Evolutionary conservation across 2,329 filamentous ascomycete species (phyloP), one percentile per base, ranked within the genome.

Genomic region (Pyrenochaeta sp.): DNA sequence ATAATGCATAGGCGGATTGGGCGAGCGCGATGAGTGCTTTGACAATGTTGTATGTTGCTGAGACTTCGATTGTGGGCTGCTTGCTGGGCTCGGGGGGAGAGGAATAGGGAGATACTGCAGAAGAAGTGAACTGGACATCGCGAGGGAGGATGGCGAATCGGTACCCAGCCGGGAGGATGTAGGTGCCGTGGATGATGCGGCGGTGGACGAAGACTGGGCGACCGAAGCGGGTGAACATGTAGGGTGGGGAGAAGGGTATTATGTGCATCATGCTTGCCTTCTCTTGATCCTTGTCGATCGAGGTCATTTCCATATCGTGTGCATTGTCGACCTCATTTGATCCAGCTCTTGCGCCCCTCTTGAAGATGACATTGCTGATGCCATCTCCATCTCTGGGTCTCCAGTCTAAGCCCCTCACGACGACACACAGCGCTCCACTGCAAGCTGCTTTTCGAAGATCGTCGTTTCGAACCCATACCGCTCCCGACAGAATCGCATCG

Each of bases 391-490:
- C 47, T 1, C 32, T 20, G 12, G 68, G 66, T 17, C 52, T 54
- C 67, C 67, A 71, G 17, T 66, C 52, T 15, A 21, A 44, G n/a
- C 53, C 48, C 23, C 67, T 56, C 7, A 73, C 65, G 6, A 74
- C 62, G 60, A 69, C 61, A 45, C 68, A 73, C 15, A 74, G 46
- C 10, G 72, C 71, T 7, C 61, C 60, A 37, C 66, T 62, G 27
- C 53, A 61, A 11, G 61, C 61, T 2, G 72, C 72, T 37, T 66
- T 66, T 33, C 60, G 43, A 14, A 73, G 39, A 15, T 65, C 54
- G 32, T 60, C 52, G 7, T 53, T 52, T n/a, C 36, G 43, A 1
- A 43, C 51, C 35, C 61, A 58, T 0, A 61, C 36, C 0, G 66
- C 63, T n/a, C 51, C 42, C 27, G 58, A 51, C 7, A 63, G 15